phyloP scores from a whole-genome alignment of 371 early-diverging fungal genomes.

The Blakeslea trispora region DNA sequence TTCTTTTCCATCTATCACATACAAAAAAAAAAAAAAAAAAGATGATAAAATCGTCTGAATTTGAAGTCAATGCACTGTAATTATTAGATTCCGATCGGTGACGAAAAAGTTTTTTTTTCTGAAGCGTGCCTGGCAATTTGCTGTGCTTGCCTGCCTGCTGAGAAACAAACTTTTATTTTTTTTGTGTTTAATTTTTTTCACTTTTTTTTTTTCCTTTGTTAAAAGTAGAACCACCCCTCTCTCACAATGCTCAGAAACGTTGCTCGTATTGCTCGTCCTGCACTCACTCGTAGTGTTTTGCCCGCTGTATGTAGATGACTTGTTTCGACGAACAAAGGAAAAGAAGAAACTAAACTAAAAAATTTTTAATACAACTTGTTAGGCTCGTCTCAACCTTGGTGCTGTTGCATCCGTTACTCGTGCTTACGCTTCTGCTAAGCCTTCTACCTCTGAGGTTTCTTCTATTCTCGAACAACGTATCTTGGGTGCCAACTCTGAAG shows the following conservation, averaged over 20 bases:
- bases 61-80: no score
- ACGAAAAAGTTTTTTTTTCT: background rate
- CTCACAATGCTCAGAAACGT: slow-evolving; percentile 52
- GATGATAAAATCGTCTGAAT: no score
- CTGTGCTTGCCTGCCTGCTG: background rate
- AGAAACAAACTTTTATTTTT: background rate
- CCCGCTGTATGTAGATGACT: slow-evolving; percentile 45
- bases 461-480: slow-evolving; percentile 93
- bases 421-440: slow-evolving; percentile 62
- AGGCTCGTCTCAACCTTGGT: slow-evolving; percentile 59
- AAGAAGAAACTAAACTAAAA: no score
- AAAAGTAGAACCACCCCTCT: slow-evolving; percentile 33
- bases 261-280: slow-evolving; percentile 55
- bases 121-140: background rate
- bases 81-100: background rate
- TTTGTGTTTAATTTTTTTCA: background rate
- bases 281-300: slow-evolving; percentile 43
- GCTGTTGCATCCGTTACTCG: slow-evolving; percentile 54
- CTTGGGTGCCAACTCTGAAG: slow-evolving; percentile 74
- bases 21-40: no score
- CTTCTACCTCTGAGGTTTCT: slow-evolving; percentile 82
- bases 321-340: background rate
- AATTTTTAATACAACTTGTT: background rate
- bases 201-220: background rate
- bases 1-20: no score